A percentile compares a stretch with the other conserved stretches of the same genome.
Evolutionary conservation across 148 eudicot species (phyloP).

Genomic region (Persicaria maculosa): DNA sequence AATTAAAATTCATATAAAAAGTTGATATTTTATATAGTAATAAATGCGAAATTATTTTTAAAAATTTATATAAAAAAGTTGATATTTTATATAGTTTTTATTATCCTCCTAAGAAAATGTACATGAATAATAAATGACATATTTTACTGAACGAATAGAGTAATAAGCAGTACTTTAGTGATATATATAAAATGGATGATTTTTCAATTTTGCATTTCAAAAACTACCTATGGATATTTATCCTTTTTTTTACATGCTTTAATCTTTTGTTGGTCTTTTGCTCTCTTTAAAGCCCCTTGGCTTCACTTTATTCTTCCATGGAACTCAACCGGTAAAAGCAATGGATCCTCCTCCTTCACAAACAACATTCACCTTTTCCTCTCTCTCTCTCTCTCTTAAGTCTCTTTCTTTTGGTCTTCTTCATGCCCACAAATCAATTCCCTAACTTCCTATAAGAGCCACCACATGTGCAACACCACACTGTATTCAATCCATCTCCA

Average conservation of each 20-base stretch:
- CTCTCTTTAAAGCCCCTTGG: conserved; percentile 12
- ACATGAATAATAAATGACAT: too few species aligned
- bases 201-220: too few species aligned
- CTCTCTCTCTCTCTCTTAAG: conserved; percentile 17
- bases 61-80: too few species aligned
- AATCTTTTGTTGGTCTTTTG: conserved; percentile 1
- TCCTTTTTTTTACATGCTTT: background rate
- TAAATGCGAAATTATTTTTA: too few species aligned
- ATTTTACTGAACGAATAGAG: too few species aligned
- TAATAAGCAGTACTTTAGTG: too few species aligned
- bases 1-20: too few species aligned
- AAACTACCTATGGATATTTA: too few species aligned
- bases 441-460: conserved; percentile 25
- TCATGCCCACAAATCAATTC: conserved; percentile 18
- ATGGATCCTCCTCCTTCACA: conserved; percentile 77
- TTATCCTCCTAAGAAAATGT: too few species aligned
- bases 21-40: too few species aligned
- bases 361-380: conserved; percentile 38
- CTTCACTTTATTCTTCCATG: conserved; percentile 62
- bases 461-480: conserved; percentile 22
- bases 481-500: conserved; percentile 17
- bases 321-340: conserved; percentile 58
- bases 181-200: too few species aligned
- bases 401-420: conserved; percentile 20
- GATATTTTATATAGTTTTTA: too few species aligned